Evolutionary conservation across 176 grass and related monocot species (phyloP).

Genomic region (Triticum timopheevii): DNA sequence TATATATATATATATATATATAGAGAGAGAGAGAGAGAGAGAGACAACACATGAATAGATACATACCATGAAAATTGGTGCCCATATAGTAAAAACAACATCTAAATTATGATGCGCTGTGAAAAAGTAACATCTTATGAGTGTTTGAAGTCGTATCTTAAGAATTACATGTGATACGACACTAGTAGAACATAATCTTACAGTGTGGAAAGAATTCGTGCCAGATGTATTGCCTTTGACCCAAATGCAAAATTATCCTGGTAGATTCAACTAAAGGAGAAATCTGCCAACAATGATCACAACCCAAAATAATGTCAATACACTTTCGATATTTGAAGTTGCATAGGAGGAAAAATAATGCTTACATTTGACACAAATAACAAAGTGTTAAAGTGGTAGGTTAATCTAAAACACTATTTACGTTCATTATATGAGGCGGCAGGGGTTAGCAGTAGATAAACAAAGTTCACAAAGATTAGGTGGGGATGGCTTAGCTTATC

Average conservation of each 20-base stretch:
- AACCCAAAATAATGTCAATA: constrained; percentile 16
- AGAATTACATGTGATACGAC: background rate
- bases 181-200: constrained; percentile 48
- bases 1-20: too few relatives aligned
- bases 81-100: constrained; percentile 86
- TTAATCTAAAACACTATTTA: background rate
- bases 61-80: constrained; percentile 88
- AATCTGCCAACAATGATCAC: constrained; percentile 54
- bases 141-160: constrained; percentile 18
- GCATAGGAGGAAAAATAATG: background rate
- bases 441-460: background rate
- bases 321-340: constrained; percentile 9
- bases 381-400: background rate
- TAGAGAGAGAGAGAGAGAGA: too few relatives aligned
- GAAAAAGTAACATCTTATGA: constrained; percentile 32
- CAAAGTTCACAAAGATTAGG: background rate
- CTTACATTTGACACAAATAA: background rate
- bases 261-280: constrained; percentile 79
- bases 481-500: background rate
- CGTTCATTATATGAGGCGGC: background rate
- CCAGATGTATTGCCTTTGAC: constrained; percentile 61
- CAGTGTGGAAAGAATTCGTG: constrained; percentile 89
- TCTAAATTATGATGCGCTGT: constrained; percentile 87
- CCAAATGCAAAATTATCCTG: constrained; percentile 69
- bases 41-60: background rate